Evolutionary conservation across 495 filamentous ascomycete species (phyloP).

Genomic region (Amphirosellinia nigrospora): DNA sequence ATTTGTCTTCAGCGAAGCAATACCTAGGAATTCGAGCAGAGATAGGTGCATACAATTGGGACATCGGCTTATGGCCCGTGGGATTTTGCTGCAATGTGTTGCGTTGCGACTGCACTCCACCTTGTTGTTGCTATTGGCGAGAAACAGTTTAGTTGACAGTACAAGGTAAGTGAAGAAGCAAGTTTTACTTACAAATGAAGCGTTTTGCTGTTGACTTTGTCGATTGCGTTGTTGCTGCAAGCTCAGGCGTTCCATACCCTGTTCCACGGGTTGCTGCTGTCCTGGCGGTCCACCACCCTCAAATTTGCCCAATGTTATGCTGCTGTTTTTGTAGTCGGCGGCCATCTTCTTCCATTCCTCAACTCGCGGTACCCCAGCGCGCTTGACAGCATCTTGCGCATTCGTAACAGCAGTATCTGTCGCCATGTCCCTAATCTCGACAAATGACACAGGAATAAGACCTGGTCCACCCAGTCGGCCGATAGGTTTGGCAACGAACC

Average conservation of each 20-base stretch:
- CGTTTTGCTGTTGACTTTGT: conserved; percentile 50
- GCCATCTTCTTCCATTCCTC: conserved; percentile 99
- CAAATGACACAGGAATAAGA: conserved; percentile 94
- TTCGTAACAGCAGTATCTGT: conserved; percentile 82
- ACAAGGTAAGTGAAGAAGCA: not conserved
- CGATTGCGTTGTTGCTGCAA: conserved; percentile 56
- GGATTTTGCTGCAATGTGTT: conserved; percentile 38
- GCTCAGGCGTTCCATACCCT: conserved; percentile 83
- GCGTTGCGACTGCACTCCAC: conserved; percentile 34
- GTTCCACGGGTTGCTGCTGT: conserved; percentile 59
- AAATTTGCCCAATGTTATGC: conserved; percentile 92
- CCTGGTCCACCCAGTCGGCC: conserved; percentile 92
- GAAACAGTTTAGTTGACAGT: conserved; percentile 29
- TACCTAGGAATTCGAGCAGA: conserved; percentile 89
- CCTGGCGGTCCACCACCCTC: conserved; percentile 59
- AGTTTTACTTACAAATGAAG: conserved; percentile 48
- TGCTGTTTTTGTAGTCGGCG: conserved; percentile 98
- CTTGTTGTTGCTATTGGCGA: conserved; percentile 33
- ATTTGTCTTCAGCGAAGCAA: conserved; percentile 96
- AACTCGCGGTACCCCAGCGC: conserved; percentile 93
- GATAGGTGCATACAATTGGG: conserved; percentile 59
- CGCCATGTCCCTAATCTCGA: conserved; percentile 94
- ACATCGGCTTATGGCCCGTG: conserved; percentile 47
- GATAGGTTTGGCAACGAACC: conserved; percentile 99
- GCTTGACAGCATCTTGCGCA: conserved; percentile 81